Evolutionary conservation across 345 rosid species (phyloP).

Genomic region (Geranium rotundifolium): DNA sequence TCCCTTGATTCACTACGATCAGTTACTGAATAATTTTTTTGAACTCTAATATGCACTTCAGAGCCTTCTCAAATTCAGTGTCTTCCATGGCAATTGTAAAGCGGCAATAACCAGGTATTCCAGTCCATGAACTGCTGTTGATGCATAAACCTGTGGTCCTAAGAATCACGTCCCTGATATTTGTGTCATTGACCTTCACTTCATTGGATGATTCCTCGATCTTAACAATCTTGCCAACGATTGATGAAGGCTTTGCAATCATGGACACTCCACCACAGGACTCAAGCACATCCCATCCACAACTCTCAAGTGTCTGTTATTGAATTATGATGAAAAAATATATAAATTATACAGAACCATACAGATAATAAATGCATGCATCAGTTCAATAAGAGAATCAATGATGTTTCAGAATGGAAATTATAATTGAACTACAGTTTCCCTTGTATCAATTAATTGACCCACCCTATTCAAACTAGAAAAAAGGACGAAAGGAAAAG

Average conservation of each 20-base stretch:
- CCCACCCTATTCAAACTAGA: neutral
- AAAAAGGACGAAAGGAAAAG: neutral
- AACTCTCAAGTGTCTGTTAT: slow-evolving; percentile 50
- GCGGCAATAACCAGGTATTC: slow-evolving; percentile 88
- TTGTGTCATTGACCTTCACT: slow-evolving; percentile 48
- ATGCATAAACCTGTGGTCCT: slow-evolving; percentile 67
- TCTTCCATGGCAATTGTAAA: slow-evolving; percentile 67
- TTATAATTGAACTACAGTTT: no score
- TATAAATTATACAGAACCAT: neutral
- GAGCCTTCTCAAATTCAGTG: slow-evolving; percentile 55
- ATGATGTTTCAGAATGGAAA: neutral
- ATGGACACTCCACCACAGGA: slow-evolving; percentile 65
- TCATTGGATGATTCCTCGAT: slow-evolving; percentile 17
- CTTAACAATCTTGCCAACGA: slow-evolving; percentile 46
- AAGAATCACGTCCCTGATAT: slow-evolving; percentile 61
- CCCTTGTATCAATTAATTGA: no score
- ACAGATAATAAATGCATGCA: neutral
- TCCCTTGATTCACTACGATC: neutral
- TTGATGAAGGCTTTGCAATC: slow-evolving; percentile 74
- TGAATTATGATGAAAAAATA: neutral
- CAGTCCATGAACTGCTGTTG: slow-evolving; percentile 77
- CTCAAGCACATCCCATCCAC: slow-evolving; percentile 79
- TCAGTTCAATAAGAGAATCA: neutral
- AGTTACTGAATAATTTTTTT: slow-evolving; percentile 22
- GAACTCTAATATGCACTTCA: slow-evolving; percentile 51